Base-by-base conservation (phyloP, 2,329 filamentous ascomycete genomes). In the Arthroderma sp. region DNA sequence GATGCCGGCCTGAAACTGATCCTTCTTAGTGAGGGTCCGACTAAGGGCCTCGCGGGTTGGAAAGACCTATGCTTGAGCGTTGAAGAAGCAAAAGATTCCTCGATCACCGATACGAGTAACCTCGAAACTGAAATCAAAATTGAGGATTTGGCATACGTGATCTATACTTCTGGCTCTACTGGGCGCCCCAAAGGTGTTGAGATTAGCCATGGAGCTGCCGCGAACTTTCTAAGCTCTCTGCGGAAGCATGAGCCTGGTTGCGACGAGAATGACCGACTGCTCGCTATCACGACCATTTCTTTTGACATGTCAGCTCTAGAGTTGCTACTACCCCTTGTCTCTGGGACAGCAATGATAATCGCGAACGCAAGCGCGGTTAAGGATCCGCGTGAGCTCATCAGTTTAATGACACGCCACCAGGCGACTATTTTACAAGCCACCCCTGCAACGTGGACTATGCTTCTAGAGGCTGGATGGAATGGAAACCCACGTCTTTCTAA, bases 201-300 rank as follows among this genome's bases (percentile, higher is more conserved):
- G n/a, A 34, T 34, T 11, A 34, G 8, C 32, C 8, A 34, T 34
- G 32, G 32, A 8, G 8, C 32, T 34, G 8, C n/a, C 8, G 8
- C 32, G 2, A 34, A 5, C 15, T 36, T 9, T 36, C 29, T 29
- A 34, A 43, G 40, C 39, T 41, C 39, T n/a, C 11, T 41, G n/a
- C 29, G 29, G 11, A 33, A 41, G 11, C 34, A 41, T 41, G 39
- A 41, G 39, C 39, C 39, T 28, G 39, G 39, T 33, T 41, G 39
- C 29, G 34, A 41, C 5, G 39, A 41, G 29, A 5, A 43, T 36
- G 32, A 34, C n/a, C 8, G 32, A 11, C 32, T 34, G 8, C 32
- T 34, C 8, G 32, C 32, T 11, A 34, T 34, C n/a, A 34, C 32
- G n/a, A 34, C 32, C 8, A 34, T 34, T 34, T 34, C 32, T 3